Conservation (phyloP, 225 moss, liverwort and hornwort genomes). For the Bryum argenteum region DNA sequence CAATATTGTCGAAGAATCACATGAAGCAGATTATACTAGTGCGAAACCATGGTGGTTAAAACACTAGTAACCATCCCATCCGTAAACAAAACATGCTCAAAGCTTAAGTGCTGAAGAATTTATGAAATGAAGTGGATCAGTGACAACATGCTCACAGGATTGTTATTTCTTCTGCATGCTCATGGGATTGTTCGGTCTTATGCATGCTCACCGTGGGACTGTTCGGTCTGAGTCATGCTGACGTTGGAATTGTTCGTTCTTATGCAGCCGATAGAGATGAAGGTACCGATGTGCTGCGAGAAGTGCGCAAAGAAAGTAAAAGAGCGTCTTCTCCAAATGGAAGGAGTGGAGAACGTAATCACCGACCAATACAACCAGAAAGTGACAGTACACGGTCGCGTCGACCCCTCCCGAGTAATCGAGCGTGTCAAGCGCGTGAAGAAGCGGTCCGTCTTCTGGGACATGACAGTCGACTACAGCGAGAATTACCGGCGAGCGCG, state of each 20-base stretch:
- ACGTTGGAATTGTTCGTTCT: not conserved
- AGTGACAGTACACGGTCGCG: conserved; percentile 35
- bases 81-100: too few species aligned
- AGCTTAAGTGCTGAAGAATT: too few species aligned
- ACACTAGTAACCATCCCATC: too few species aligned
- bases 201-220: too few species aligned
- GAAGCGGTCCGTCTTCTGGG: conserved; percentile 53
- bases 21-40: too few species aligned
- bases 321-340: conserved; percentile 7
- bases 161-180: too few species aligned
- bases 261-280: conserved; percentile 54
- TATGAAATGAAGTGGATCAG: too few species aligned
- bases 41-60: too few species aligned
- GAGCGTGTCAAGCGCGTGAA: conserved; percentile 38
- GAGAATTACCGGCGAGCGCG: conserved; percentile 38
- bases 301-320: conserved; percentile 53
- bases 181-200: too few species aligned
- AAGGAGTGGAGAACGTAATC: conserved; percentile 42
- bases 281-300: conserved; percentile 66
- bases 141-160: too few species aligned
- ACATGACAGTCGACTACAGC: conserved; percentile 54
- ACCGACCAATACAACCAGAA: conserved; percentile 59
- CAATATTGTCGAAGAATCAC: too few species aligned
- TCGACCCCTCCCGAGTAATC: conserved; percentile 39
- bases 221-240: not conserved